Evolutionary conservation across 2,329 filamentous ascomycete genomes (phyloP).

Genomic region (Daldinia sp.): DNA sequence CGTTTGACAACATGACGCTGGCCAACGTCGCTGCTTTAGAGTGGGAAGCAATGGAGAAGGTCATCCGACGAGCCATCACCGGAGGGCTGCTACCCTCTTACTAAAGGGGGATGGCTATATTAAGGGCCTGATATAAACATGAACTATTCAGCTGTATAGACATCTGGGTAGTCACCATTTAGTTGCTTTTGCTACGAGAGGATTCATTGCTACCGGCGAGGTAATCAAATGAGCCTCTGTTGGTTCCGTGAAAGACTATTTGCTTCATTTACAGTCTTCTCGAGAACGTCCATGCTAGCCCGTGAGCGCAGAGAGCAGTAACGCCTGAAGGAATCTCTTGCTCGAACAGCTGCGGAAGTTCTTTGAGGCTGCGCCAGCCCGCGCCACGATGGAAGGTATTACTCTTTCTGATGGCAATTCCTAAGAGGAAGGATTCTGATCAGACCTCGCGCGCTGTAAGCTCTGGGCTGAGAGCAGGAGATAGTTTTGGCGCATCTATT

Average conservation of each 20-base stretch:
- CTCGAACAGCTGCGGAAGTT: neutral
- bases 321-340: neutral
- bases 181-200: neutral
- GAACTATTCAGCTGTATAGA: neutral
- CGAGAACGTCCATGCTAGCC: neutral
- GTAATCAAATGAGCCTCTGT: neutral
- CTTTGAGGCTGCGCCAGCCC: neutral
- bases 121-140: neutral
- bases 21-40: conserved; percentile 56
- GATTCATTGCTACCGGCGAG: neutral
- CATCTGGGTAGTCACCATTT: neutral
- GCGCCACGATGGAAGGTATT: too few relatives aligned
- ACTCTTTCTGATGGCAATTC: neutral
- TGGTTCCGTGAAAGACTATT: neutral
- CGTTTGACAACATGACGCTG: conserved; percentile 60
- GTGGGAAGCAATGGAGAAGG: conserved; percentile 58
- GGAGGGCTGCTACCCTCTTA: conserved; percentile 23
- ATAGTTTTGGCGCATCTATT: neutral
- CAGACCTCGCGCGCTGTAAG: neutral
- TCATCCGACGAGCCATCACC: conserved; percentile 50
- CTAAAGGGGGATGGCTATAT: neutral
- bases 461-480: neutral
- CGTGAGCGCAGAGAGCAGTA: too few relatives aligned
- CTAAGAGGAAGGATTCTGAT: neutral
- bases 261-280: neutral